Evolutionary conservation across 257 asterid genomes (phyloP), one percentile per base, ranked within the genome.

Genomic region (Nyctanthes arbortristis): DNA sequence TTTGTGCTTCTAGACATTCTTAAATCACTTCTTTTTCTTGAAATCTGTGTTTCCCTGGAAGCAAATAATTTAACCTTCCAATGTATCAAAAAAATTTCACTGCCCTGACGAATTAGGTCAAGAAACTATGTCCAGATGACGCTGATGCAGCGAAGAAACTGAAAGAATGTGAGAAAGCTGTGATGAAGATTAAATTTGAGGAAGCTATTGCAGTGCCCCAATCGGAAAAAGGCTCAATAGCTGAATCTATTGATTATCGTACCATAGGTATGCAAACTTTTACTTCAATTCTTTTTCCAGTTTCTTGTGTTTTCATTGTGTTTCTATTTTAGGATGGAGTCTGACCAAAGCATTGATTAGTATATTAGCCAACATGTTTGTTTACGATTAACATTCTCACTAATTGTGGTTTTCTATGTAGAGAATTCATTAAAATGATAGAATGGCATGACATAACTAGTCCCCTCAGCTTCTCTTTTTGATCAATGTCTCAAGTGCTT

Each of bases 121-220:
- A 94, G 82, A 94, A 43, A 75, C 47, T 94, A 56, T 80, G 85
- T 69, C 99, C 99, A 20, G 92, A 88, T 65, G 99, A 91, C 72
- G 96, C 96, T 45, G 99, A 94, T 81, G 99, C 99, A 55, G 58
- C 96, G 63, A 91, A 87, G 82, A 94, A 91, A 84, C 73, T 94
- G 84, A 94, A 84, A 83, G 98, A 94, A 73, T 94, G 98, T 63
- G 96, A 94, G 86, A 94, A 91, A 67, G 97, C 95, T 8, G 98
- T 94, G 72, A 89, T 88, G 98, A 94, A 88, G 77, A 86, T 88
- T 37, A 91, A 94, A 78, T 94, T 94, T 82, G 99, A 94, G 81
- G 98, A 94, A 82, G 99, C 98, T 61, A 94, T 94, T 39, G 77
- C 98, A 12, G 88, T 77, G 33, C 98, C 98, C 74, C 86, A 80